phyloP scores from a whole-genome alignment of 768 basidiomycete genomes.

The Mycena alexandri region DNA sequence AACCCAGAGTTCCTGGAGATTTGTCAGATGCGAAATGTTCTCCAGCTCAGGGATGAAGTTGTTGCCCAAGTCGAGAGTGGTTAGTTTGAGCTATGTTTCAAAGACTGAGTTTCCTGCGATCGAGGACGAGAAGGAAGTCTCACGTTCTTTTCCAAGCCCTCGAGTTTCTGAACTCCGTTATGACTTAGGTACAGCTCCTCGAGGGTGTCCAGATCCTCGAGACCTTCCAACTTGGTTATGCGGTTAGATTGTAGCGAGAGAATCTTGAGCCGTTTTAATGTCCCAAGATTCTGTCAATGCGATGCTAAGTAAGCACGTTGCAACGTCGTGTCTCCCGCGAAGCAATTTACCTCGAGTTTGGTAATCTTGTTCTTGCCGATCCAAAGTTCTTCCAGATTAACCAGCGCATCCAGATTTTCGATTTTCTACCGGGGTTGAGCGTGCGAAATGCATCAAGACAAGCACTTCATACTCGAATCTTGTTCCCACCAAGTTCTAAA shows the following conservation, averaged over 20 bases:
- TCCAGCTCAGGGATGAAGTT: conserved; percentile 88
- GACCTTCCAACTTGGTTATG: conserved; percentile 86
- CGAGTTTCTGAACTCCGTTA: conserved; percentile 87
- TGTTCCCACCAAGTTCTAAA: conserved; percentile 94
- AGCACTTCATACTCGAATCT: conserved; percentile 76
- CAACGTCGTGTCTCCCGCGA: neutral
- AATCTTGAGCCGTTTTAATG: conserved; percentile 81
- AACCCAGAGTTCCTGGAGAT: conserved; percentile 97
- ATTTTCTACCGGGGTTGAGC: conserved; percentile 71
- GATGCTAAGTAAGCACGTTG: neutral
- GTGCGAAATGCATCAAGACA: neutral
- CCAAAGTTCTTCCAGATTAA: conserved; percentile 94
- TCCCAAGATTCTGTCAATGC: conserved; percentile 69
- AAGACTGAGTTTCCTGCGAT: neutral
- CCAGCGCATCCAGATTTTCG: conserved; percentile 83
- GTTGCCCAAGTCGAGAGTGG: conserved; percentile 88
- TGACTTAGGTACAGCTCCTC: conserved; percentile 96
- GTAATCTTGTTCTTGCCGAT: conserved; percentile 98
- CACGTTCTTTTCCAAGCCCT: conserved; percentile 90
- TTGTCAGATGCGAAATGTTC: conserved; percentile 80
- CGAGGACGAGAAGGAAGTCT: conserved; percentile 39
- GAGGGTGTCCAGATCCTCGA: conserved; percentile 78
- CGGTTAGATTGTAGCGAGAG: conserved; percentile 95
- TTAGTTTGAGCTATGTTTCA: conserved; percentile 67
- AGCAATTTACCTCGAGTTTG: conserved; percentile 77